Percentiles rank a stretch among this genome's conserved stretches.
Conservation (phyloP, 202 grass and related monocot species). For the Brachypodium distachyon region DNA sequence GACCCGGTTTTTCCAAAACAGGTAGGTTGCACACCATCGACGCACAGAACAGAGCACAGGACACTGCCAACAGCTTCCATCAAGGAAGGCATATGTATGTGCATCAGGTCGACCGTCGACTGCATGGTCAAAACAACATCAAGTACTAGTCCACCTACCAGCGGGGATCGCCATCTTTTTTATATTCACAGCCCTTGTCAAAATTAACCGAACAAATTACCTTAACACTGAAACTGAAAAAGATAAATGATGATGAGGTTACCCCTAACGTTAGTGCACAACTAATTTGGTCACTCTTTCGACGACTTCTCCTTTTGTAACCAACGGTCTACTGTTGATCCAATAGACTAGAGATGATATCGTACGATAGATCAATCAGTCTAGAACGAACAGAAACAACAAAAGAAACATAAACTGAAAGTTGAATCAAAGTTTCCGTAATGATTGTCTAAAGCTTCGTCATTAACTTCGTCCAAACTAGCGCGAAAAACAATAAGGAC, state of each 20-base stretch:
- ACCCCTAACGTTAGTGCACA: background rate
- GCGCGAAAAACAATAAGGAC: no score
- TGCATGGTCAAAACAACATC: background rate
- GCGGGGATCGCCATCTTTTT: background rate
- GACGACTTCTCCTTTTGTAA: no score
- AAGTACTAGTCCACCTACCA: background rate
- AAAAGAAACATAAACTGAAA: no score
- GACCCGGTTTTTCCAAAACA: background rate
- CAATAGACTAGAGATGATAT: no score
- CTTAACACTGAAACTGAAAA: background rate
- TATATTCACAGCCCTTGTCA: background rate
- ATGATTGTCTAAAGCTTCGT: no score
- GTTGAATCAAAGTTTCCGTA: no score
- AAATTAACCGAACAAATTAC: background rate
- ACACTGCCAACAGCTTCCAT: background rate
- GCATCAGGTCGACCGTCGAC: background rate
- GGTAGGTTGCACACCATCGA: background rate
- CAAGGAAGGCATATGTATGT: background rate
- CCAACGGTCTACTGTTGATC: no score
- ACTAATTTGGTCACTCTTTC: background rate
- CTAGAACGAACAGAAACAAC: no score
- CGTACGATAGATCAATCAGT: no score
- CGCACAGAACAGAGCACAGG: background rate
- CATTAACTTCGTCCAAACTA: no score
- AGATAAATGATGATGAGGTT: background rate